Percentiles rank a stretch among this genome's conserved stretches.
These are phyloP conservation scores for Nicotiana undulata DNA, from an alignment of 257 asterid species.

Conservation along the genomic window DNA sequence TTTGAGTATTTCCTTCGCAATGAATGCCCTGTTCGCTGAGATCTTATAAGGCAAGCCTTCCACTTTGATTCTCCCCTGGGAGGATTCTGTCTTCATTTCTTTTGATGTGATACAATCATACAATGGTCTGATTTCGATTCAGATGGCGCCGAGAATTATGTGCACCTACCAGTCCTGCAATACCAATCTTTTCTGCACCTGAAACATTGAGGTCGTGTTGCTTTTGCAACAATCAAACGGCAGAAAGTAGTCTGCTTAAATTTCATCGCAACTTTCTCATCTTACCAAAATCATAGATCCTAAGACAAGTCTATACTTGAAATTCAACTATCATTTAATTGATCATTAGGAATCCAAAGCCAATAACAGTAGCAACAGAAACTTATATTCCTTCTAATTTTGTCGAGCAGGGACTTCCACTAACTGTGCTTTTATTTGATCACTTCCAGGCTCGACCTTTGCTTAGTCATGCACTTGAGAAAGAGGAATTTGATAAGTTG, in stretches of 20 bases:
- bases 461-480: constrained; percentile 56
- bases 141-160: not conserved
- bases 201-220: not conserved
- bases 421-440: not conserved
- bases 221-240: not conserved
- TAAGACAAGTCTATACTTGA: not conserved
- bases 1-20: not conserved
- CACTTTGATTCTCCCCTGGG: not conserved
- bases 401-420: not conserved
- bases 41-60: not conserved
- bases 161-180: not conserved
- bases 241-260: not conserved
- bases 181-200: not conserved
- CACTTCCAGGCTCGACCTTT: constrained; percentile 81
- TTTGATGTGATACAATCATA: not conserved
- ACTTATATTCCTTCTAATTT: not conserved
- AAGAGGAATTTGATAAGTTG: constrained; percentile 45
- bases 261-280: not conserved
- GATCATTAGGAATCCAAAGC: not conserved
- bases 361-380: not conserved
- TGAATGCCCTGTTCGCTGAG: not conserved
- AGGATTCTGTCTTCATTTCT: not conserved
- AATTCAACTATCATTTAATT: not conserved
- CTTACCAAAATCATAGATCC: not conserved
- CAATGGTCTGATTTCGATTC: not conserved